Base-by-base conservation (phyloP, 768 basidiomycete species). In the Infundibulicybe gibba region DNA sequence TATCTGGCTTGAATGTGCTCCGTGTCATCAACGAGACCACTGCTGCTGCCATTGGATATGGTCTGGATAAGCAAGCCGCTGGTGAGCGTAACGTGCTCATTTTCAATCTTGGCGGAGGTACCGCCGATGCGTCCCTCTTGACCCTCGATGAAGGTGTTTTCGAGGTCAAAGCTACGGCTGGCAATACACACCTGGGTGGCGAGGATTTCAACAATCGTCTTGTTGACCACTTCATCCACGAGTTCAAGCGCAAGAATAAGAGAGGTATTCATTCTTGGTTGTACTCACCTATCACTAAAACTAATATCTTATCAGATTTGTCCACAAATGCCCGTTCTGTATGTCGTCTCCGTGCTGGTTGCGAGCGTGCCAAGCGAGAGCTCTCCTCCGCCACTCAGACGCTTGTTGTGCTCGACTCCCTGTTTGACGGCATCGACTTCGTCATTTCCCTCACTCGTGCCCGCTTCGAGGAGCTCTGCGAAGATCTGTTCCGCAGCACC, bases 1-100 rank as follows among this genome's bases (percentile, higher is more conserved):
- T 97, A 61, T 79, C 91, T 25, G 94, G 94, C 55, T 71, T 97
- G 51, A 90, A 93, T 64, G 88, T 95, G 52, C 87, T 94, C 61
- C 91, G 94, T 74, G 94, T 95, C 68, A 93, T 95, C 74, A 95
- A 95, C 73, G 94, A 97, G 68, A 92, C 94, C 39, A 97, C 94
- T 43, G 94, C 94, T 41, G 94, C 94, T 46, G 93, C 93, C 55
- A 95, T 95, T 60, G 93, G 92, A 32, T 95, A 97, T 70, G 93
- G 93, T 75, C 87, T 97, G 47, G 93, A 95, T 75, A 91, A 91
- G 75, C 89, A 93, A 72, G 81, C 86, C 52, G 66, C 66, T 32
- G 84, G 87, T 55, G 93, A 97, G 71, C 85, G 86, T 50, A 94
- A 94, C 65, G 92, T 97, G 58, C 80, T 95, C 62, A 94, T 95